phyloP scores from a whole-genome alignment of 2,329 filamentous ascomycete species.

The Aureobasidium vineae region DNA sequence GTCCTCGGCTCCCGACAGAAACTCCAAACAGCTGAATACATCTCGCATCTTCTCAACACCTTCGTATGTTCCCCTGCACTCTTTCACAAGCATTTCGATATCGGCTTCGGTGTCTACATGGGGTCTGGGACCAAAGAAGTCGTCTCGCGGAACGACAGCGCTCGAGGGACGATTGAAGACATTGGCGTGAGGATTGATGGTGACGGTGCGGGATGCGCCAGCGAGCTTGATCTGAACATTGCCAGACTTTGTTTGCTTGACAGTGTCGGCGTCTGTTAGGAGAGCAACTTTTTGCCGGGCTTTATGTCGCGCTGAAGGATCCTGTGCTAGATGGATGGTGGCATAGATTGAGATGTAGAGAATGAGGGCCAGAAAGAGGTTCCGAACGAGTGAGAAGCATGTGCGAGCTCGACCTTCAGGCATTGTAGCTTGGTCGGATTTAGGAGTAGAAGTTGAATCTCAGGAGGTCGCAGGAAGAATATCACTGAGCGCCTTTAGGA shows the following conservation, averaged over 20 bases:
- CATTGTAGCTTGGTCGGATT: background rate
- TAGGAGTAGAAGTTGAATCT: too few species aligned
- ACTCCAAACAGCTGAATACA: constrained; percentile 54
- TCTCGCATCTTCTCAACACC: constrained; percentile 57
- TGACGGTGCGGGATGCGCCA: constrained; percentile 44
- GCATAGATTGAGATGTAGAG: constrained; percentile 46
- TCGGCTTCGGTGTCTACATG: constrained; percentile 56
- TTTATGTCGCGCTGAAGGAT: constrained; percentile 42
- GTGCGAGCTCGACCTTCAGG: constrained; percentile 20
- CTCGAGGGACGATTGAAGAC: constrained; percentile 55
- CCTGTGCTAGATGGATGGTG: constrained; percentile 44
- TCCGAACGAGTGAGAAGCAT: constrained; percentile 38
- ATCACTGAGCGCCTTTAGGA: background rate
- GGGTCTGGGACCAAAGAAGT: constrained; percentile 52
- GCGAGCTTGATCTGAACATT: constrained; percentile 46
- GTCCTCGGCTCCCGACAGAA: constrained; percentile 50
- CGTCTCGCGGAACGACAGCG: constrained; percentile 52
- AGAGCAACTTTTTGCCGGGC: constrained; percentile 46
- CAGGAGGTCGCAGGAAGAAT: background rate
- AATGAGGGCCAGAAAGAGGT: constrained; percentile 45
- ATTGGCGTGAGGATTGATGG: constrained; percentile 54
- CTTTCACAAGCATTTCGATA: constrained; percentile 52
- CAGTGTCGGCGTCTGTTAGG: constrained; percentile 42
- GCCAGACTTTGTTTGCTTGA: constrained; percentile 42
- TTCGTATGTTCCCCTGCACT: constrained; percentile 53